Conservation (phyloP, 2,329 filamentous ascomycete genomes). For the Aspergillus ruber region DNA sequence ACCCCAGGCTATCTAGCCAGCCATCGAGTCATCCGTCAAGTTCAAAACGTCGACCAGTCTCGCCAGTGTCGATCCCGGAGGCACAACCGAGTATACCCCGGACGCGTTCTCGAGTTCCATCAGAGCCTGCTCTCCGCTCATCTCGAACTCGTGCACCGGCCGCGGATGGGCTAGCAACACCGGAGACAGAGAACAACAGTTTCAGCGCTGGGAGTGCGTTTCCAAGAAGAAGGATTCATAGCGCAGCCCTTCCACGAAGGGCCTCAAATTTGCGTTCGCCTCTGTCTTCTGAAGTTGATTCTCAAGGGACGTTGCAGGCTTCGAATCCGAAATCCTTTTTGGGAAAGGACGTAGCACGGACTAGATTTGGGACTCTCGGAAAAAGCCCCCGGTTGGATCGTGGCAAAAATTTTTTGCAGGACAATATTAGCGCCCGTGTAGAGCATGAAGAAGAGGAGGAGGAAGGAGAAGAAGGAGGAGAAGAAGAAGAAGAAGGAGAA, state of each 20-base stretch:
- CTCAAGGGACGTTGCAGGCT: constrained; percentile 12
- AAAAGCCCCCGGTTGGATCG: constrained; percentile 11
- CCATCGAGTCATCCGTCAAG: constrained; percentile 17
- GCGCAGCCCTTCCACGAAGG: constrained; percentile 25
- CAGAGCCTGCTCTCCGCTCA: constrained; percentile 47
- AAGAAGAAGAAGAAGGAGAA: neutral
- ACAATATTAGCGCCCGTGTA: constrained; percentile 4
- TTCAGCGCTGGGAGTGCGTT: constrained; percentile 20
- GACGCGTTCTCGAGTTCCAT: constrained; percentile 32
- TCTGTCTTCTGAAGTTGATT: constrained; percentile 25
- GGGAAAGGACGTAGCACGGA: constrained; percentile 12
- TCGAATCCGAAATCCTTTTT: constrained; percentile 7
- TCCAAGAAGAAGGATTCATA: constrained; percentile 27
- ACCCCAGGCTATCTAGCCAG: constrained; percentile 18
- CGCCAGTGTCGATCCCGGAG: constrained; percentile 50
- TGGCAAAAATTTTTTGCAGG: constrained; percentile 9
- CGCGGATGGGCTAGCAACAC: constrained; percentile 33
- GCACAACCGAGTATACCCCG: constrained; percentile 42
- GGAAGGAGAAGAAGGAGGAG: constrained; percentile 1
- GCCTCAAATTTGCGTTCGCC: constrained; percentile 26
- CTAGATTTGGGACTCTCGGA: constrained; percentile 10
- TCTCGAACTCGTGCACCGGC: constrained; percentile 24
- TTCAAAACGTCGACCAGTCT: constrained; percentile 44
- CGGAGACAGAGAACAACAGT: constrained; percentile 32
- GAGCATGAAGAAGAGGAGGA: constrained; percentile 4